Conservation (phyloP, 768 basidiomycete species). For the Xerocomus brunneocitrinus region DNA sequence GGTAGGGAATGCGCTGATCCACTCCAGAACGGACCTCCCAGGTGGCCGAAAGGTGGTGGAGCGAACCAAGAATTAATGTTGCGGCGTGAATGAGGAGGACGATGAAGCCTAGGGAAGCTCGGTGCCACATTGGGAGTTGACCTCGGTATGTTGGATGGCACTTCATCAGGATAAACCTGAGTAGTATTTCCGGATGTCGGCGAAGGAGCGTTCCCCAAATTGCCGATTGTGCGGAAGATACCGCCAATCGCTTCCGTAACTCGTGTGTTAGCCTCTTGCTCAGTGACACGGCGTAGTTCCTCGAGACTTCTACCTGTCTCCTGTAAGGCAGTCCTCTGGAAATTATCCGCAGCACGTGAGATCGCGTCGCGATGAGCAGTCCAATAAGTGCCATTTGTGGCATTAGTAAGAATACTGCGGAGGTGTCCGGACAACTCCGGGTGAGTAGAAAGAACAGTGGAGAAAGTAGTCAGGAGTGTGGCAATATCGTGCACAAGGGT, state of each 20-base stretch:
- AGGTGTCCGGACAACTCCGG: constrained; percentile 70
- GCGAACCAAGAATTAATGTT: constrained; percentile 25
- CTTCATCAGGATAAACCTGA: neutral
- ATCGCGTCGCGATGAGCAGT: constrained; percentile 54
- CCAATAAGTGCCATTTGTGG: constrained; percentile 68
- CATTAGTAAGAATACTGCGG: constrained; percentile 58
- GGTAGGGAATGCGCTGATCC: constrained; percentile 17
- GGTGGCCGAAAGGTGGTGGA: constrained; percentile 7
- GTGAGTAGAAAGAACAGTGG: constrained; percentile 53
- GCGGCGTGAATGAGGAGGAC: constrained; percentile 18
- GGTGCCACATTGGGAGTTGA: constrained; percentile 7
- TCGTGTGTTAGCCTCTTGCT: constrained; percentile 61
- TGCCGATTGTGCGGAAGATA: constrained; percentile 52
- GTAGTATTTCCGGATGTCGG: constrained; percentile 1
- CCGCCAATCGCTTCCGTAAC: constrained; percentile 60
- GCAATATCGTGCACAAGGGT: constrained; percentile 66
- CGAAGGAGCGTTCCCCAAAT: constrained; percentile 15
- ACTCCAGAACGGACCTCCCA: constrained; percentile 14
- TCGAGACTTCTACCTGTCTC: constrained; percentile 38
- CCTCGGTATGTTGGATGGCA: constrained; percentile 4
- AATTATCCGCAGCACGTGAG: constrained; percentile 51
- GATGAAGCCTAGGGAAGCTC: constrained; percentile 14
- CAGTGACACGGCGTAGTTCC: constrained; percentile 44
- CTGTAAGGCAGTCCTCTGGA: constrained; percentile 43
- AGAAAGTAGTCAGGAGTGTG: constrained; percentile 51